phyloP scores from a whole-genome alignment of 1,139 yeast genomes.

The Debaryomyces nepalensis region DNA sequence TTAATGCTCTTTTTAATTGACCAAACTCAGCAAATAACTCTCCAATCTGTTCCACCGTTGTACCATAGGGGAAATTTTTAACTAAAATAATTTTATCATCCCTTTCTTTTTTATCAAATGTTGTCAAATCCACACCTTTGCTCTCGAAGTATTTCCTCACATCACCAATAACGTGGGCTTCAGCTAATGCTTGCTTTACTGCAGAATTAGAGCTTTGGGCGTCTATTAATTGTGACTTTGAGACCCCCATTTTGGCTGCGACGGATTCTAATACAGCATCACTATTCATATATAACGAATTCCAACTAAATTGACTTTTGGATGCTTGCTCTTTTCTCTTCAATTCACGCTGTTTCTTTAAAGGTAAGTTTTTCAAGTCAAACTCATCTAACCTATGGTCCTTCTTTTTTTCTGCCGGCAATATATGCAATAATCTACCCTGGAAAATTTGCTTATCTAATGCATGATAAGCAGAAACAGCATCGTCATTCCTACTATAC shows the following conservation, averaged over 20 bases:
- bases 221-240: slow-evolving; percentile 82
- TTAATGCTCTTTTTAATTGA: slow-evolving; percentile 73
- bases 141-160: slow-evolving; percentile 84
- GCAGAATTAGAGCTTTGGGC: slow-evolving; percentile 88
- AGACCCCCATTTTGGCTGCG: slow-evolving; percentile 80
- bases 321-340: slow-evolving; percentile 84
- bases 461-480: slow-evolving; percentile 70
- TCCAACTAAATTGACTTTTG: slow-evolving; percentile 91
- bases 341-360: slow-evolving; percentile 87
- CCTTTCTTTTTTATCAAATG: slow-evolving; percentile 71
- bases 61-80: slow-evolving; percentile 89
- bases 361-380: slow-evolving; percentile 85
- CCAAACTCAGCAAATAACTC: slow-evolving; percentile 84
- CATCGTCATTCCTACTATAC: slow-evolving; percentile 68
- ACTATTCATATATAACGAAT: slow-evolving; percentile 84
- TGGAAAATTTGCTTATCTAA: slow-evolving; percentile 91
- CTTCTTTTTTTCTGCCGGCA: slow-evolving; percentile 84
- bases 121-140: slow-evolving; percentile 81
- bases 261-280: slow-evolving; percentile 94
- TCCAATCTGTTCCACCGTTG: slow-evolving; percentile 76
- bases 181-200: slow-evolving; percentile 97
- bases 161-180: slow-evolving; percentile 92
- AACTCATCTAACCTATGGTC: slow-evolving; percentile 83
- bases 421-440: slow-evolving; percentile 88
- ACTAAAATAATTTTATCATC: slow-evolving; percentile 83